Conservation (phyloP, 192 early-diverging fungal genomes). For the Geranomyces variabilis region DNA sequence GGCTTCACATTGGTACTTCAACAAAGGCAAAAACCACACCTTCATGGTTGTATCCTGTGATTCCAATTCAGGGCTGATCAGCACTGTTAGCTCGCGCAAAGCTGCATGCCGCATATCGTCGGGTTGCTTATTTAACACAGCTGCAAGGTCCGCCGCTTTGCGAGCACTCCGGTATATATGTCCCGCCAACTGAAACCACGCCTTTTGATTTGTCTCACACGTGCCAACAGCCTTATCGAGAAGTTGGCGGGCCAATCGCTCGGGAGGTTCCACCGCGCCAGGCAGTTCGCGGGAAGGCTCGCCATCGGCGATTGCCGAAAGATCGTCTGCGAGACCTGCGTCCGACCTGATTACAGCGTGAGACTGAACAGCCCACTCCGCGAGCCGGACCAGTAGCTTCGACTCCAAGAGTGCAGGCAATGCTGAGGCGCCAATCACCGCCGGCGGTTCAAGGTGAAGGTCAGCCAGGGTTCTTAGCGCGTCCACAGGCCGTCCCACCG, state of each 20-base stretch:
- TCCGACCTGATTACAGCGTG: too few species aligned
- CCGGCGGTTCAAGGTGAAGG: neutral
- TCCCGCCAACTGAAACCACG: conserved; percentile 66
- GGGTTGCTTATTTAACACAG: too few species aligned
- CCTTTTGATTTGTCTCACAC: conserved; percentile 47
- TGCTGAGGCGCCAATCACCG: neutral
- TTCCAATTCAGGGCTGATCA: neutral
- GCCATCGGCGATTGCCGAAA: too few species aligned
- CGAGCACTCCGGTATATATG: conserved; percentile 37
- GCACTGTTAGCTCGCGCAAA: neutral
- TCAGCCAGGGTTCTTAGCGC: neutral
- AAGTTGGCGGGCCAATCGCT: conserved; percentile 25
- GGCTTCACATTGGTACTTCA: too few species aligned
- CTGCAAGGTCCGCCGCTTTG: neutral
- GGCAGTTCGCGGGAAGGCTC: too few species aligned
- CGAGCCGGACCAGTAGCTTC: neutral
- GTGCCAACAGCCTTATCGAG: conserved; percentile 47
- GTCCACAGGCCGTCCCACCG: conserved; percentile 4
- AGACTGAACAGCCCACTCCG: neutral
- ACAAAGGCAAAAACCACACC: too few species aligned
- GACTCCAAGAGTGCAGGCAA: neutral
- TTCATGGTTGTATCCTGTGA: too few species aligned
- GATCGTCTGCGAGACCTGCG: too few species aligned
- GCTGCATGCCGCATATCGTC: too few species aligned
- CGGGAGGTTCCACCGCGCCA: too few species aligned